Evolutionary conservation across 2,329 filamentous ascomycete species (phyloP).

Genomic region (Mollisiaceae sp.): DNA sequence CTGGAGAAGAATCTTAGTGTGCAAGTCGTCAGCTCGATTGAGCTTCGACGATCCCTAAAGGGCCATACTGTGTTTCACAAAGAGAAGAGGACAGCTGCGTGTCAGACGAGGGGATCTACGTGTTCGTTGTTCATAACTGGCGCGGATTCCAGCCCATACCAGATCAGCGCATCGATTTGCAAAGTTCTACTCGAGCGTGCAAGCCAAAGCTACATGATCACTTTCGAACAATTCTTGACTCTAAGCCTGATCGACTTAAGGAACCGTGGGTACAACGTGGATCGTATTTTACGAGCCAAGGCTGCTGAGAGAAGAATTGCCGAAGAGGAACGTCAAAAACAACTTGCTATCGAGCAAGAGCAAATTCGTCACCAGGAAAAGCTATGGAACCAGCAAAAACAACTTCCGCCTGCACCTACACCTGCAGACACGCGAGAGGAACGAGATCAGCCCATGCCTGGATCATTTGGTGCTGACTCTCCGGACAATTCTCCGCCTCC

Average conservation of each 20-base stretch:
- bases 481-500: conserved; percentile 55
- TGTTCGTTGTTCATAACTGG: conserved; percentile 76
- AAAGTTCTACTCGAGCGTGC: conserved; percentile 80
- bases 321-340: conserved; percentile 78
- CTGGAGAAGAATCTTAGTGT: conserved; percentile 84
- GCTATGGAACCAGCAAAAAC: conserved; percentile 45
- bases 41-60: conserved; percentile 76
- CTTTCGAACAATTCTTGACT: conserved; percentile 88
- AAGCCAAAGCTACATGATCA: conserved; percentile 86
- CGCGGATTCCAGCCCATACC: conserved; percentile 79
- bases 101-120: conserved; percentile 59
- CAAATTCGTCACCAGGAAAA: conserved; percentile 66
- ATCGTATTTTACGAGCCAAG: conserved; percentile 88
- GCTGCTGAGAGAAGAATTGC: conserved; percentile 86
- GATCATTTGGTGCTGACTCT: conserved; percentile 69
- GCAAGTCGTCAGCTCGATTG: conserved; percentile 77
- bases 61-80: conserved; percentile 72
- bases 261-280: conserved; percentile 92
- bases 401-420: conserved; percentile 23
- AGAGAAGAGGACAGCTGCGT: conserved; percentile 78
- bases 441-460: conserved; percentile 65
- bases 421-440: conserved; percentile 27
- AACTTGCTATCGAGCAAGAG: conserved; percentile 74
- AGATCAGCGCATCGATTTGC: conserved; percentile 88
- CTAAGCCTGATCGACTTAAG: conserved; percentile 82